Evolutionary conservation across 169 alveolate species (phyloP), one percentile per base, ranked within the genome.

Genomic region (Plasmodium knowlesi): DNA sequence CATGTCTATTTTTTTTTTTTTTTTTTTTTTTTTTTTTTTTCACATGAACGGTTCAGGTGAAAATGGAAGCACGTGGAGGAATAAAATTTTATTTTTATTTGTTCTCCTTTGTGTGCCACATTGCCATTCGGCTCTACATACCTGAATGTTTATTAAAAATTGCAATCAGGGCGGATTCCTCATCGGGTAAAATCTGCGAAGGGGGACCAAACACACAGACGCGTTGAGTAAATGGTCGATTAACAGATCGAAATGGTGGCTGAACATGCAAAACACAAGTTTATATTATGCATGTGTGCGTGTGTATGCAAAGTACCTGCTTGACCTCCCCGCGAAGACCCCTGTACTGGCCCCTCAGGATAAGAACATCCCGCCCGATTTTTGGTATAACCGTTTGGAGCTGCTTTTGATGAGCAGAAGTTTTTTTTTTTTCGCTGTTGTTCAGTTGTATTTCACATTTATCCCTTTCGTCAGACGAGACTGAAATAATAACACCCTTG

Each of bases 311-410:
- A 43, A 53, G 25, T 84, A 88, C 94, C 88, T 88, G 80, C 22
- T 88, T 88, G 10, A 88, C 10, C 53, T 79, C 82, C 67, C 90
- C 94, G 34, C 34, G 30, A 9, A 8, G 19, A 5, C 89, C 94
- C n/a, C 72, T 88, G 53, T 88, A 88, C 6, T 67, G 34, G 19
- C 94, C 94, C 16, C 53, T 39, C 25, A 88, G 83, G 34, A 88
- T 70, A 32, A 88, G 39, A 39, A 88, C 89, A 37, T 25, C 34
- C 82, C 83, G 30, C 12, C 94, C 94, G 72, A 76, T 88, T 61
- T 88, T 79, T 10, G 94, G 94, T 88, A 88, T 79, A 28, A 88
- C 94, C 32, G 94, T 88, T 79, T 88, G 90, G 8, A 88, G 73
- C 50, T 88, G 94, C 73, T 79, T 88, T 43, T 71, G 85, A 61